Evolutionary conservation across 2,329 filamentous ascomycete genomes (phyloP).

Genomic region (Zasmidium angulare): DNA sequence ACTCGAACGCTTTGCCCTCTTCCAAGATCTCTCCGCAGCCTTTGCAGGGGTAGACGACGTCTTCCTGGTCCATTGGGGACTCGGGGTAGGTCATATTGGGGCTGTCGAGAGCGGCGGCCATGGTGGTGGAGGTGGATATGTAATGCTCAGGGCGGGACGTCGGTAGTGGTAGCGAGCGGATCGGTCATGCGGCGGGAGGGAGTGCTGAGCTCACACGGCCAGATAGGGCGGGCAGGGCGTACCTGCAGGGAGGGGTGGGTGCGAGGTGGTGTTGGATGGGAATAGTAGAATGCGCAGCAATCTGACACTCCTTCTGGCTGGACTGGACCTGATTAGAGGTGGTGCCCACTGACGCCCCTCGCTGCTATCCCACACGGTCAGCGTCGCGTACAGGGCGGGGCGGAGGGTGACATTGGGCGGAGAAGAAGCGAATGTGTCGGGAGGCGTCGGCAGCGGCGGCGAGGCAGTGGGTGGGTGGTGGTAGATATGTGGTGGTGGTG

Average conservation of each 20-base stretch:
- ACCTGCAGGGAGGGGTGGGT: not conserved
- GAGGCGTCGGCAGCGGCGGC: not conserved
- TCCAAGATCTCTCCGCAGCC: slow-evolving; percentile 96
- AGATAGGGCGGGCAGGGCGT: not conserved
- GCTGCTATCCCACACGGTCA: not conserved
- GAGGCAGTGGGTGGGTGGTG: not conserved
- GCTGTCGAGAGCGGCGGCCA: slow-evolving; percentile 45
- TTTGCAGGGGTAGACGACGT: slow-evolving; percentile 82
- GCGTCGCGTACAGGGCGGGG: not conserved
- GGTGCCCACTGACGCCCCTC: not conserved
- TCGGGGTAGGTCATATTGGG: slow-evolving; percentile 66
- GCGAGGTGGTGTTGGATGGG: not conserved
- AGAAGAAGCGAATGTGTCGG: not conserved
- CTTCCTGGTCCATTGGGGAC: slow-evolving; percentile 71
- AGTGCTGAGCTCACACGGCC: not conserved
- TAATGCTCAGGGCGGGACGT: slow-evolving; percentile 9
- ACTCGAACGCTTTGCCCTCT: slow-evolving; percentile 96
- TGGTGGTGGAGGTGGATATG: slow-evolving; percentile 8
- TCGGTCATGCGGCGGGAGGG: slow-evolving; percentile 7
- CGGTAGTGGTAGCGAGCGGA: not conserved
- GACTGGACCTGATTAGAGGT: not conserved
- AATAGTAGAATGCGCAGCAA: slow-evolving; percentile 1
- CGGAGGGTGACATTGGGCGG: not conserved
- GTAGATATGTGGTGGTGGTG: not conserved
- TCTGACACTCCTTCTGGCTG: not conserved